phyloP scores from a whole-genome alignment of 305 asterid genomes.

The Fraxinus velutina region DNA sequence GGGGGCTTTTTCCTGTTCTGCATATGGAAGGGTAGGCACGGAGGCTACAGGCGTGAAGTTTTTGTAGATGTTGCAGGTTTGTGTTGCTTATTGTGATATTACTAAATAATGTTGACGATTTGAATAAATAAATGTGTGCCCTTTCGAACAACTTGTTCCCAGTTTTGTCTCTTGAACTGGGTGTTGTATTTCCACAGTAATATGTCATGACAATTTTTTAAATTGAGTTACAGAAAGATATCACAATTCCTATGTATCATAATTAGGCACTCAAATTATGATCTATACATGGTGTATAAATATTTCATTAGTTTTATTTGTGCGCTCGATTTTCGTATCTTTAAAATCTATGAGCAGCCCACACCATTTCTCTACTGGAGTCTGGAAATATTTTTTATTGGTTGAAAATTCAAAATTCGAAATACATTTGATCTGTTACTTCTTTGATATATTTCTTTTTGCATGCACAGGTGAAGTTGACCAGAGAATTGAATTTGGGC shows the following conservation, averaged over 20 bases:
- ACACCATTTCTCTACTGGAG: neutral
- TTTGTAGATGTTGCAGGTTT: slow-evolving; percentile 88
- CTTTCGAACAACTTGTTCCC: neutral
- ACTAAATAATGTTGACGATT: neutral
- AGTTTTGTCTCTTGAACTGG: neutral
- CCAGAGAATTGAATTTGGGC: slow-evolving; percentile 82
- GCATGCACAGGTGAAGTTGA: slow-evolving; percentile 73
- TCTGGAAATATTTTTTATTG: neutral
- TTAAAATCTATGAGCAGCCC: neutral
- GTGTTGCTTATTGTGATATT: slow-evolving; percentile 19
- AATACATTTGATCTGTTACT: neutral
- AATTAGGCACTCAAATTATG: neutral
- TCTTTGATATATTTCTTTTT: neutral
- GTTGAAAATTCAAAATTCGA: neutral
- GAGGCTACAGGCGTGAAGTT: slow-evolving; percentile 58
- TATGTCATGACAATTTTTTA: neutral
- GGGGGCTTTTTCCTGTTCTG: slow-evolving; percentile 51
- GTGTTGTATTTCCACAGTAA: neutral
- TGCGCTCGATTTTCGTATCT: neutral
- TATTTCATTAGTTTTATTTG: neutral
- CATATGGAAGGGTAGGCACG: slow-evolving; percentile 50
- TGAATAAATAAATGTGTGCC: neutral
- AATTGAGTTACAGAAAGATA: neutral
- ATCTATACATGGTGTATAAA: neutral
- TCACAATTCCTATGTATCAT: neutral